These are phyloP conservation scores for Trichoderma polysporum DNA, from an alignment of 2,329 filamentous ascomycete species.

Conservation along the genomic window DNA sequence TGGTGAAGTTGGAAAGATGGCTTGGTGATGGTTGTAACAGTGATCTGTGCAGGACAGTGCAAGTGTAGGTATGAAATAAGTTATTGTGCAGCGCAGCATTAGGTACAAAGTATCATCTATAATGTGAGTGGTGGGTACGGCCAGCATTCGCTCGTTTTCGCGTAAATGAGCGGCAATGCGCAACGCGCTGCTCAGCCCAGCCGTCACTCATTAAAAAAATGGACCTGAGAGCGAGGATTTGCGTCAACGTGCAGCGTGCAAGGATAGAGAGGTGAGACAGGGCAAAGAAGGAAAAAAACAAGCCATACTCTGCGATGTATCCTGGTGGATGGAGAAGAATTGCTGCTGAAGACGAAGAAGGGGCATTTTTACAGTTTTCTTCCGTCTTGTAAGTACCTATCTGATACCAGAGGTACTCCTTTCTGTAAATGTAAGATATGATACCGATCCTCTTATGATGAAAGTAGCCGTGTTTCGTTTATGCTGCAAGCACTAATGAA, in stretches of 20 bases:
- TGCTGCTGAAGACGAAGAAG: constrained; percentile 36
- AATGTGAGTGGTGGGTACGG: not conserved
- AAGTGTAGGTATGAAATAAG: not conserved
- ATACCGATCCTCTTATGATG: not conserved
- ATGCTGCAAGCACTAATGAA: constrained; percentile 2
- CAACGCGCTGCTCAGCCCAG: not conserved
- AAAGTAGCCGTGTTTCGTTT: constrained; percentile 1
- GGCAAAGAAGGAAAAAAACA: not conserved
- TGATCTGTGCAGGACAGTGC: not conserved
- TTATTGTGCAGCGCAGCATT: not conserved
- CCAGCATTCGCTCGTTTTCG: constrained; percentile 11
- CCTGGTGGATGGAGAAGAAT: constrained; percentile 37
- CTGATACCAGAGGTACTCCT: not conserved
- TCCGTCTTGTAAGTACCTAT: too few species aligned
- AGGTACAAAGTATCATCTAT: not conserved
- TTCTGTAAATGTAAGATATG: too few species aligned
- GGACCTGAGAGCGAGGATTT: not conserved
- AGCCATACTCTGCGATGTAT: constrained; percentile 1
- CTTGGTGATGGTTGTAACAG: not conserved
- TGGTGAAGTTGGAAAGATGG: not conserved
- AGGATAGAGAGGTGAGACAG: not conserved
- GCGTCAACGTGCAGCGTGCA: not conserved
- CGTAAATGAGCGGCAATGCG: constrained; percentile 17
- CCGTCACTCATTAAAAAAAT: not conserved
- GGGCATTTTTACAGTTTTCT: constrained; percentile 28